Evolutionary conservation across 2,329 filamentous ascomycete genomes (phyloP).

Genomic region (Cercospora nicotianae): DNA sequence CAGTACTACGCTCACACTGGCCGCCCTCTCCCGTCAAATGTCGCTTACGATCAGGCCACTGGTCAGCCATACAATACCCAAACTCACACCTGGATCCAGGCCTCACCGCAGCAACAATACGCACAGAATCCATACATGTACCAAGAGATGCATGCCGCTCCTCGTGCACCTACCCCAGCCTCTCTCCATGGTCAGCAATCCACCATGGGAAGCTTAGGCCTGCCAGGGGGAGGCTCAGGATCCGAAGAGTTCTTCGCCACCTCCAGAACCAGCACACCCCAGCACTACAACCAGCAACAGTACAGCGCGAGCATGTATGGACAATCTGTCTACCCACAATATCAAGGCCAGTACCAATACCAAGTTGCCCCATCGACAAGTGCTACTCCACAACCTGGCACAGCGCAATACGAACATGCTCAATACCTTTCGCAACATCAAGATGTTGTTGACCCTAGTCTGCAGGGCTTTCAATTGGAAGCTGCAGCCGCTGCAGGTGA

Average conservation of each 20-base stretch:
- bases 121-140: constrained; percentile 31
- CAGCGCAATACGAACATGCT: constrained; percentile 35
- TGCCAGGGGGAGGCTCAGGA: constrained; percentile 37
- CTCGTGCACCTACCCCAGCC: constrained; percentile 32
- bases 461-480: constrained; percentile 30
- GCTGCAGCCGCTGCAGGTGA: constrained; percentile 12
- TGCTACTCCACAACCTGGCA: constrained; percentile 24
- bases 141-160: constrained; percentile 30
- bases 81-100: constrained; percentile 32
- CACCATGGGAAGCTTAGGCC: constrained; percentile 34
- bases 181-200: constrained; percentile 30
- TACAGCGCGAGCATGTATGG: constrained; percentile 22
- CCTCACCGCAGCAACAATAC: constrained; percentile 27
- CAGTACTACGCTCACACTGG: constrained; percentile 33
- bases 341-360: constrained; percentile 29
- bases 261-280: constrained; percentile 34
- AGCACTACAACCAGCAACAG: constrained; percentile 29
- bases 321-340: constrained; percentile 31
- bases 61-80: constrained; percentile 35
- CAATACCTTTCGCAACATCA: constrained; percentile 37
- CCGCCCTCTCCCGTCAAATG: constrained; percentile 35
- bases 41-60: constrained; percentile 32
- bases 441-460: constrained; percentile 34
- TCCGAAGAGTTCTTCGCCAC: constrained; percentile 34
- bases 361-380: constrained; percentile 19